A percentile compares a stretch with the other conserved stretches of the same genome.
Conservation (phyloP, 495 filamentous ascomycete species). For the Penicillium tannophilum region DNA sequence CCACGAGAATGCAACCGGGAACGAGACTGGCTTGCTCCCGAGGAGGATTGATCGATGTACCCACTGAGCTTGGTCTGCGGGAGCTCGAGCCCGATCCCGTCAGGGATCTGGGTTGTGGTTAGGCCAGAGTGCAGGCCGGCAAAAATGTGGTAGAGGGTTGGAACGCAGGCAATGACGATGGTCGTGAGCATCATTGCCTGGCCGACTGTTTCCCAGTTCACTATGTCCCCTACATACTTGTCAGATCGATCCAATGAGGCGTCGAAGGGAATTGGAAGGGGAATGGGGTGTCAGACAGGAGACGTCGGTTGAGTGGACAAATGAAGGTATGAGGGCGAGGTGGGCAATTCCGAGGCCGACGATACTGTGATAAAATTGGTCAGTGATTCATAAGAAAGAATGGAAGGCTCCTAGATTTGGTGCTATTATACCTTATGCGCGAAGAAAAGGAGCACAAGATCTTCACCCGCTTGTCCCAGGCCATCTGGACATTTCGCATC, state of each 20-base stretch:
- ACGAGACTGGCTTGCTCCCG: neutral
- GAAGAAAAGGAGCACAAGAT: conserved; percentile 29
- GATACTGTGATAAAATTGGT: conserved; percentile 16
- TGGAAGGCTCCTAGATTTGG: neutral
- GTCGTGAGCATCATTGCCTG: conserved; percentile 33
- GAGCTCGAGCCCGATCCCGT: conserved; percentile 23
- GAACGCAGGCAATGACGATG: conserved; percentile 34
- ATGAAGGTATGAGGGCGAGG: conserved; percentile 24
- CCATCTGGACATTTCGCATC: conserved; percentile 31
- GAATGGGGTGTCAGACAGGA: conserved; percentile 19
- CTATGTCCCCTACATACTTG: conserved; percentile 22
- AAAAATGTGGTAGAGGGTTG: conserved; percentile 41
- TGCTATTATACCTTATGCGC: conserved; percentile 19
- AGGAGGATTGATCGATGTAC: conserved; percentile 16
- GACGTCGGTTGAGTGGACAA: conserved; percentile 22
- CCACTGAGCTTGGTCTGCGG: conserved; percentile 15
- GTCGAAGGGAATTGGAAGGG: neutral
- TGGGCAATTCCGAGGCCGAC: conserved; percentile 26
- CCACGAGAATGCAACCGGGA: neutral
- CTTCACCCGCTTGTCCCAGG: conserved; percentile 20
- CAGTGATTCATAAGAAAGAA: neutral
- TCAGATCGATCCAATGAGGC: conserved; percentile 5
- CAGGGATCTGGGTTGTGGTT: conserved; percentile 31
- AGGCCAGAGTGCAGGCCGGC: conserved; percentile 38
- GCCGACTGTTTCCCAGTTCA: conserved; percentile 13